A percentile compares a stretch with the other conserved stretches of the same genome.
Conservation (phyloP, 2,329 filamentous ascomycete species). For the Reticulascus tulasneorum region DNA sequence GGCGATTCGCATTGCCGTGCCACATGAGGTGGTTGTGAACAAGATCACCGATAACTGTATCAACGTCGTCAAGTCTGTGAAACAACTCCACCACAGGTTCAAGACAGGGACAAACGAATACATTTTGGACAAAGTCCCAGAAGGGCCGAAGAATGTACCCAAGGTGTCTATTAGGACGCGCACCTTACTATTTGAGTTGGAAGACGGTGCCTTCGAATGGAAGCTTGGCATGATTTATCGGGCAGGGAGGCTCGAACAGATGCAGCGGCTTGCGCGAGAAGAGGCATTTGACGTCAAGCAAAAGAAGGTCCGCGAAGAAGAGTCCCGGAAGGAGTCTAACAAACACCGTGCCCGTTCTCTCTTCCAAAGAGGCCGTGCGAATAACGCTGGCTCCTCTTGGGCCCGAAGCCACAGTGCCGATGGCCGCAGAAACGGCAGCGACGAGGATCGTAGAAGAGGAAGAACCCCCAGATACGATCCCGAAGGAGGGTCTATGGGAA, state of each 20-base stretch:
- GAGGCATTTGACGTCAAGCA: constrained; percentile 86
- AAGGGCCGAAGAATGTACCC: constrained; percentile 81
- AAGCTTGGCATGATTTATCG: constrained; percentile 94
- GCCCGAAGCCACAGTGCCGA: constrained; percentile 56
- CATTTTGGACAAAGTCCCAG: constrained; percentile 78
- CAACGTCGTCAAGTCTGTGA: constrained; percentile 80
- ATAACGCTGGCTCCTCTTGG: constrained; percentile 34
- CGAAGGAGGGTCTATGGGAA: constrained; percentile 62
- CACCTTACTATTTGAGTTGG: constrained; percentile 83
- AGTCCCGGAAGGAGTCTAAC: constrained; percentile 48
- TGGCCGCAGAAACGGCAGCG: constrained; percentile 28
- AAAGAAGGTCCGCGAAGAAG: constrained; percentile 75
- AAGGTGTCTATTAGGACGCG: constrained; percentile 79
- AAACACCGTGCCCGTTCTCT: constrained; percentile 54
- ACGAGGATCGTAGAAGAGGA: constrained; percentile 31
- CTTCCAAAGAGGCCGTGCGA: constrained; percentile 25
- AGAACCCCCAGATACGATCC: constrained; percentile 70
- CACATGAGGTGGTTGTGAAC: constrained; percentile 86
- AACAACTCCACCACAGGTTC: constrained; percentile 93
- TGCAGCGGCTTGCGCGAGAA: constrained; percentile 82
- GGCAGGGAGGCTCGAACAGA: constrained; percentile 81
- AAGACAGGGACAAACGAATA: constrained; percentile 84
- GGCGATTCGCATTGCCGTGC: constrained; percentile 81
- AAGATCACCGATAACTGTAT: constrained; percentile 90
- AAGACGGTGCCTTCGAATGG: constrained; percentile 97